These are phyloP conservation scores for Ganoderma lingzhi DNA, from an alignment of 1,284 basidiomycete species.

Conservation along the genomic window DNA sequence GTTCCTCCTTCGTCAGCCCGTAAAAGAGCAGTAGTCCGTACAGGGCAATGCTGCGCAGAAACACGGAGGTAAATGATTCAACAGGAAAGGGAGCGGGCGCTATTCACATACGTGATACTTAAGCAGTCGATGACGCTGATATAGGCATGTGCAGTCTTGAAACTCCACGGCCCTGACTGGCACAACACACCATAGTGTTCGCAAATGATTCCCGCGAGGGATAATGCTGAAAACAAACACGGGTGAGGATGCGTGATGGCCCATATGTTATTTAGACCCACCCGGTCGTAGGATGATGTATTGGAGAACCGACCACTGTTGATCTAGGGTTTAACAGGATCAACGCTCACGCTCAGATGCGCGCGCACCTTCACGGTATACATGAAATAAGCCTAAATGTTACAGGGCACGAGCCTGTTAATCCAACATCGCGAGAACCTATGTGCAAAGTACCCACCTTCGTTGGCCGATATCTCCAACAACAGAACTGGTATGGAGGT, in stretches of 20 bases:
- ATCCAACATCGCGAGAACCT: neutral
- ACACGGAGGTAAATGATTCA: constrained; percentile 9
- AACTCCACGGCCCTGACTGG: constrained; percentile 62
- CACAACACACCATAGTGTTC: constrained; percentile 75
- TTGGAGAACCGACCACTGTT: constrained; percentile 84
- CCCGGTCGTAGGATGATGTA: constrained; percentile 84
- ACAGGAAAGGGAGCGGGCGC: neutral
- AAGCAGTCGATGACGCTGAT: constrained; percentile 76
- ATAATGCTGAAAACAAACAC: constrained; percentile 43
- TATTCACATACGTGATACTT: constrained; percentile 70
- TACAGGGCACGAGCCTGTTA: neutral
- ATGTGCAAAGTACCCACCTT: constrained; percentile 56
- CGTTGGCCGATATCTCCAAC: constrained; percentile 81
- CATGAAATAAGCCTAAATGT: constrained; percentile 82
- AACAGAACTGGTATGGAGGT: constrained; percentile 61
- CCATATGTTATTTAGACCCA: constrained; percentile 39
- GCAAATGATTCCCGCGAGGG: constrained; percentile 81
- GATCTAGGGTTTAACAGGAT: neutral
- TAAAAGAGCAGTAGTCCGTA: constrained; percentile 88
- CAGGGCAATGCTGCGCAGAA: constrained; percentile 65
- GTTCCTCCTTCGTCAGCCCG: constrained; percentile 79
- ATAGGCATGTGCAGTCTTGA: constrained; percentile 76
- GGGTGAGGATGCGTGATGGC: neutral
- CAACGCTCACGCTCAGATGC: no score
- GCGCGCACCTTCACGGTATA: constrained; percentile 77